These are phyloP conservation scores for Graphilbum sp. DNA, from an alignment of 2,329 filamentous ascomycete species.

Conservation along the genomic window DNA sequence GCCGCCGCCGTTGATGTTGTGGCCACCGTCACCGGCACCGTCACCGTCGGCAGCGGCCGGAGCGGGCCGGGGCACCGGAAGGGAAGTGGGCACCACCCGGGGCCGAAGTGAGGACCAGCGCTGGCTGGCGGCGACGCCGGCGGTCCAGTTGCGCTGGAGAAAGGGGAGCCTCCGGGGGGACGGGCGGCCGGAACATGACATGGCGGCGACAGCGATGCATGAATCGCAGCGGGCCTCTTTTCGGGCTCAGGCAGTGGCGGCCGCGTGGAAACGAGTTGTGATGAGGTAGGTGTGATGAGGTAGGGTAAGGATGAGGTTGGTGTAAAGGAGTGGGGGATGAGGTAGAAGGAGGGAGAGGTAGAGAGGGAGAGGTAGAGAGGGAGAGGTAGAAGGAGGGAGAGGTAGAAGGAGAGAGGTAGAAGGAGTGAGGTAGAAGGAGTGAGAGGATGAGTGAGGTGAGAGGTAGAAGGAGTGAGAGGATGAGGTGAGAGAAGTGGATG, in stretches of 20 bases:
- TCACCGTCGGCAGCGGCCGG: constrained; percentile 23
- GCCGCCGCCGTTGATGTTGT: no score
- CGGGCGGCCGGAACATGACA: constrained; percentile 1
- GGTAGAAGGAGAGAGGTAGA: neutral
- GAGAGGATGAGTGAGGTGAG: neutral
- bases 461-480: neutral
- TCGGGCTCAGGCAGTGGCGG: no score
- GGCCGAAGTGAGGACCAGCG: constrained; percentile 17
- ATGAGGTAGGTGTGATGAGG: no score
- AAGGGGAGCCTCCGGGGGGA: constrained; percentile 26
- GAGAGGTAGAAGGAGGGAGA: neutral
- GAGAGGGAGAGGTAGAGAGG: neutral
- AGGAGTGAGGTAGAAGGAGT: neutral
- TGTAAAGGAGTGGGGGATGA: neutral
- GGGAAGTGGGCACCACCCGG: constrained; percentile 10
- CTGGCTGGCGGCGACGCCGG: constrained; percentile 28
- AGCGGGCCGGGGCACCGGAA: neutral
- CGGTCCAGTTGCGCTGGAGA: constrained; percentile 37
- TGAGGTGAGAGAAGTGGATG: no score
- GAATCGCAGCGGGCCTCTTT: neutral
- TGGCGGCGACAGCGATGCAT: neutral
- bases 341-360: neutral
- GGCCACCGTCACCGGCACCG: no score
- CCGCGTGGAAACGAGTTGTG: no score
- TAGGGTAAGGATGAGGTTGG: no score